Evolutionary conservation across 2,329 filamentous ascomycete species (phyloP).

Genomic region (Fusarium duplospermum): DNA sequence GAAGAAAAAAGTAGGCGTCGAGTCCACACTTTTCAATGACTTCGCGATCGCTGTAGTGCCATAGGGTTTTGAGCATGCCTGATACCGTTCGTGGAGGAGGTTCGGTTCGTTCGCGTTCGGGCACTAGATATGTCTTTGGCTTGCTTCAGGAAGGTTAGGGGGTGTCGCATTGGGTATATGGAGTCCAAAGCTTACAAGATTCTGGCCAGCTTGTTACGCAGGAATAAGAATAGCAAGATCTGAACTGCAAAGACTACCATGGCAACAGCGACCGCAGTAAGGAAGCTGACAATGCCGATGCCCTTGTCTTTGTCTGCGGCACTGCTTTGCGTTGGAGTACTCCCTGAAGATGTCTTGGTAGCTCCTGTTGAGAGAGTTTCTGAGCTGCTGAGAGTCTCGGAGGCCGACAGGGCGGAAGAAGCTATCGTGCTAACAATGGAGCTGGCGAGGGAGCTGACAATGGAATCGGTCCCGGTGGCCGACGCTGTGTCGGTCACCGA

Average conservation of each 20-base stretch:
- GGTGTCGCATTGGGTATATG: neutral
- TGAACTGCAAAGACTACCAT: constrained; percentile 72
- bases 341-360: constrained; percentile 12
- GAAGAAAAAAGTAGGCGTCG: constrained; percentile 96
- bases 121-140: constrained; percentile 87
- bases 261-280: constrained; percentile 73
- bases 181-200: constrained; percentile 76
- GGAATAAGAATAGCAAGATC: constrained; percentile 76
- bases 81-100: constrained; percentile 71
- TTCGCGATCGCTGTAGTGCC: constrained; percentile 78
- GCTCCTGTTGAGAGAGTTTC: neutral
- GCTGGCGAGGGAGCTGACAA: constrained; percentile 22
- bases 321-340: neutral
- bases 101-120: constrained; percentile 85
- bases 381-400: constrained; percentile 12
- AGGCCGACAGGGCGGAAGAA: constrained; percentile 29
- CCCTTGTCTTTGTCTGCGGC: constrained; percentile 58
- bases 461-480: constrained; percentile 4
- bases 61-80: constrained; percentile 67
- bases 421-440: constrained; percentile 19
- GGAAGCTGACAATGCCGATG: constrained; percentile 60
- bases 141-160: constrained; percentile 62
- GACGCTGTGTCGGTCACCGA: constrained; percentile 38
- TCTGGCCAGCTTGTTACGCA: constrained; percentile 81
- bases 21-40: constrained; percentile 96